Evolutionary conservation across 2,329 filamentous ascomycete genomes (phyloP).

Genomic region (Diaporthe velutina): DNA sequence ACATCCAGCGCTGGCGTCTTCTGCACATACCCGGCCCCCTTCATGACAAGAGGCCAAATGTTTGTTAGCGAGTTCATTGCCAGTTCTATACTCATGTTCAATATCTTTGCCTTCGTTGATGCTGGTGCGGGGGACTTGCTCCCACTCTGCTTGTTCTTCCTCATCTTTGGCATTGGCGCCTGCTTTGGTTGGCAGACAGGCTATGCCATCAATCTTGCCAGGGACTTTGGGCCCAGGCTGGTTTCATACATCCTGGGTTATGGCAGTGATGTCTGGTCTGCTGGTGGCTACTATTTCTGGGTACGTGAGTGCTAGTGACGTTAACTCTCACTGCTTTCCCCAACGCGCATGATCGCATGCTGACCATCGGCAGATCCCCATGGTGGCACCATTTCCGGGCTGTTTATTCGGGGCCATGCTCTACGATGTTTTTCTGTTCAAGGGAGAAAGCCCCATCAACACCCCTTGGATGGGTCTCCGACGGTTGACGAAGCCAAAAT

Average conservation of each 20-base stretch:
- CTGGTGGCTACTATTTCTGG: conserved; percentile 81
- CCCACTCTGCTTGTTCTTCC: conserved; percentile 76
- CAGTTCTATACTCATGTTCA: conserved; percentile 76
- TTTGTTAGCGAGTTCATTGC: conserved; percentile 82
- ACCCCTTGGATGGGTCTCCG: conserved; percentile 74
- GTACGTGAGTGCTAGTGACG: conserved; percentile 56
- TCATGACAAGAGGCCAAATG: conserved; percentile 75
- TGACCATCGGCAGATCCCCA: conserved; percentile 67
- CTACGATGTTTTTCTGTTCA: conserved; percentile 78
- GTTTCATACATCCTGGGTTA: conserved; percentile 78
- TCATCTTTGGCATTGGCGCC: conserved; percentile 80
- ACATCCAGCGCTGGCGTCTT: conserved; percentile 79
- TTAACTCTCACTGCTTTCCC: neutral
- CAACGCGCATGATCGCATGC: conserved; percentile 15
- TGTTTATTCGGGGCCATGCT: conserved; percentile 73
- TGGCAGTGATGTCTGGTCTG: conserved; percentile 74
- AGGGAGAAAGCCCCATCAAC: conserved; percentile 78
- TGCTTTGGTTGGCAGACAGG: conserved; percentile 84
- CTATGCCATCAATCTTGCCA: conserved; percentile 80
- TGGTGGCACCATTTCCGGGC: conserved; percentile 78
- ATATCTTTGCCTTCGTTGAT: conserved; percentile 78
- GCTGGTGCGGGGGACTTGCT: conserved; percentile 69
- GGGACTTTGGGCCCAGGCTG: conserved; percentile 78
- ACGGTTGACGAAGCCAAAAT: conserved; percentile 56
- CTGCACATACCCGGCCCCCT: conserved; percentile 77